Percentiles rank a stretch among this genome's conserved stretches.
These are phyloP conservation scores for Chrysoporthe puriensis DNA, from an alignment of 2,329 filamentous ascomycete species.

Conservation along the genomic window DNA sequence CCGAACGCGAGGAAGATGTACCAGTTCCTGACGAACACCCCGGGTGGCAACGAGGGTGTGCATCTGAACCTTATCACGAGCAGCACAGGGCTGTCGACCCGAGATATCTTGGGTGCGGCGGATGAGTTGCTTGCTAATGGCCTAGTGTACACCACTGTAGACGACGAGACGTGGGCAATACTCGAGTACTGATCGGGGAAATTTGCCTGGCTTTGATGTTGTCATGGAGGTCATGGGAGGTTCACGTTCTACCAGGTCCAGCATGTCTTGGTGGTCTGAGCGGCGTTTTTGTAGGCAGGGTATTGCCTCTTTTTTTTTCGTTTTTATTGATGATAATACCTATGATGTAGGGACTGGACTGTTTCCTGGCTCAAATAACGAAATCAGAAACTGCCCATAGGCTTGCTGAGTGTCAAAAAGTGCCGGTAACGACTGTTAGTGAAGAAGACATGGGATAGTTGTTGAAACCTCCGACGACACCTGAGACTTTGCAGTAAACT, in stretches of 20 bases:
- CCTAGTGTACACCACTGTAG: conserved; percentile 85
- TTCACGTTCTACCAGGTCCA: conserved; percentile 19
- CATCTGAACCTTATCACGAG: conserved; percentile 78
- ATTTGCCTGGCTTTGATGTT: conserved; percentile 10
- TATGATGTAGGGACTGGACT: conserved; percentile 28
- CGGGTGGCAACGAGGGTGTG: conserved; percentile 79
- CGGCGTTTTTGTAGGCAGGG: conserved; percentile 26
- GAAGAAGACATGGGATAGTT: conserved; percentile 7
- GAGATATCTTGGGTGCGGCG: conserved; percentile 74
- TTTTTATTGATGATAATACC: conserved; percentile 24
- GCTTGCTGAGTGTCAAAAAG: conserved; percentile 3
- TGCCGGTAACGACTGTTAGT: conserved; percentile 17
- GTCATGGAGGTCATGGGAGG: conserved; percentile 4
- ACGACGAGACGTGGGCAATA: conserved; percentile 90
- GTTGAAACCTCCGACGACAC: conserved; percentile 1
- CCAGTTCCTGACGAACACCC: conserved; percentile 66
- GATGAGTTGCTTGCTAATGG: conserved; percentile 78
- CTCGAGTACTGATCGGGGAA: conserved; percentile 61
- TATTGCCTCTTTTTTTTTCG: conserved; percentile 20
- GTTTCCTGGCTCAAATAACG: conserved; percentile 4
- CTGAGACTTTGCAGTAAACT: conserved; percentile 3
- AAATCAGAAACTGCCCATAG: background rate
- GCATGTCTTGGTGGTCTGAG: conserved; percentile 21
- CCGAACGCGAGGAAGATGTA: conserved; percentile 70
- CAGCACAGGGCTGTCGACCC: conserved; percentile 65